A percentile compares a stretch with the other conserved stretches of the same genome.
These are phyloP conservation scores for Litsea cubeba DNA, from an alignment of 164 flowering plant genomes.

Conservation along the genomic window DNA sequence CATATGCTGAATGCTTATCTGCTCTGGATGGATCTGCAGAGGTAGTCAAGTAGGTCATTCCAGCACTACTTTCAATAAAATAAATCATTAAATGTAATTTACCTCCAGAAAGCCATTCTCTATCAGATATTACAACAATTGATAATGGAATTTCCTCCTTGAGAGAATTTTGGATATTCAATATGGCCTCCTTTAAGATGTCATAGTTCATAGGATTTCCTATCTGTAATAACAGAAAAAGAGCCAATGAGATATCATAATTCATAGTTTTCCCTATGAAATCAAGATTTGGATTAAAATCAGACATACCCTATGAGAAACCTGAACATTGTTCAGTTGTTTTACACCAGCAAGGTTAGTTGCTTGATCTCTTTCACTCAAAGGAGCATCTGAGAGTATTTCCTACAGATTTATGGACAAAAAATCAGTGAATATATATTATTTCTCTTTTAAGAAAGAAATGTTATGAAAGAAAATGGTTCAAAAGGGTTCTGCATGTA, in stretches of 20 bases:
- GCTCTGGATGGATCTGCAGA: constrained; percentile 79
- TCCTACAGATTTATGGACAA: constrained; percentile 46
- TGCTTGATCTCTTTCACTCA: constrained; percentile 60
- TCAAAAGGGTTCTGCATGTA: no score
- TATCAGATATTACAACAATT: constrained; percentile 70
- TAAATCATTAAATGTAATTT: constrained; percentile 11
- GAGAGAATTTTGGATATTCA: constrained; percentile 39
- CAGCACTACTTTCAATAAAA: background rate
- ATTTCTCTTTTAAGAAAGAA: no score
- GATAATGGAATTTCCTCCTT: constrained; percentile 67
- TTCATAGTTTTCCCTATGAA: background rate
- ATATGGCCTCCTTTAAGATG: constrained; percentile 56
- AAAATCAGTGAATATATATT: constrained; percentile 3
- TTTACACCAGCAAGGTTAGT: constrained; percentile 35
- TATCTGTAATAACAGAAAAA: constrained; percentile 40
- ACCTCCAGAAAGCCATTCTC: constrained; percentile 91
- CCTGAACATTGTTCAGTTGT: constrained; percentile 56
- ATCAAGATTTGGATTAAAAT: constrained; percentile 2
- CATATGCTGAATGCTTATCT: constrained; percentile 84
- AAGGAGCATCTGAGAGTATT: constrained; percentile 76
- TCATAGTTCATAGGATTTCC: constrained; percentile 91
- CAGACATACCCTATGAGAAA: constrained; percentile 68
- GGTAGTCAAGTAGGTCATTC: no score
- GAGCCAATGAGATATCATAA: constrained; percentile 2
- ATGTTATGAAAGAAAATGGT: no score